phyloP scores from a whole-genome alignment of 352 stramenopile genomes.

The Phytophthora ohioensis region DNA sequence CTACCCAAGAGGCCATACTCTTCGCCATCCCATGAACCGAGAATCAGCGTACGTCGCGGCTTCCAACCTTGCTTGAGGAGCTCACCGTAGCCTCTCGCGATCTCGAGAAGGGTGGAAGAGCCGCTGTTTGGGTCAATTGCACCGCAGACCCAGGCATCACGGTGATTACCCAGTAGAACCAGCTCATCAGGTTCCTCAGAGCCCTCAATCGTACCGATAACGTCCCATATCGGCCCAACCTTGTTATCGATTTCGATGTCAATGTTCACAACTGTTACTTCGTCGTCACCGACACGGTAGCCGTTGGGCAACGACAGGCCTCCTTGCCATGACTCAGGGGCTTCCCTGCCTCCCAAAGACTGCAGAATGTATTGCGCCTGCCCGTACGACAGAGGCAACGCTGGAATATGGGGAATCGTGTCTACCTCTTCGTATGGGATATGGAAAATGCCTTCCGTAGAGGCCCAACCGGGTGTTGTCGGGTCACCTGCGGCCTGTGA shows the following conservation, averaged over 20 bases:
- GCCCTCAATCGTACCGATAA: slow-evolving; percentile 72
- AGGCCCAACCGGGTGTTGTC: slow-evolving; percentile 47
- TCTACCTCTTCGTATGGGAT: slow-evolving; percentile 51
- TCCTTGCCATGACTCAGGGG: slow-evolving; percentile 63
- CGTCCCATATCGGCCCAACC: slow-evolving; percentile 49
- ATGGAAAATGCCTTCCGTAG: slow-evolving; percentile 46
- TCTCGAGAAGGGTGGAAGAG: slow-evolving; percentile 67
- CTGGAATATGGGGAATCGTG: slow-evolving; percentile 76
- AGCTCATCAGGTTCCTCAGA: slow-evolving; percentile 47
- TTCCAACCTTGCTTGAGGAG: slow-evolving; percentile 64
- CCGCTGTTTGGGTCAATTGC: slow-evolving; percentile 32
- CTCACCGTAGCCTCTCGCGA: slow-evolving; percentile 59
- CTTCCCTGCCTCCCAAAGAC: slow-evolving; percentile 62
- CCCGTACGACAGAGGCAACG: slow-evolving; percentile 76
- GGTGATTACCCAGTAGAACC: slow-evolving; percentile 79
- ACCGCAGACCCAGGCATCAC: slow-evolving; percentile 71
- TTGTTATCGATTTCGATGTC: slow-evolving; percentile 81
- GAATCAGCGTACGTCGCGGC: slow-evolving; percentile 65
- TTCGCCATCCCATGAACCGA: slow-evolving; percentile 73
- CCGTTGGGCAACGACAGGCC: slow-evolving; percentile 54
- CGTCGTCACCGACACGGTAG: slow-evolving; percentile 78
- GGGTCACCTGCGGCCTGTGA: slow-evolving; percentile 74
- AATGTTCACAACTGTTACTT: slow-evolving; percentile 61
- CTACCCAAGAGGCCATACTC: slow-evolving; percentile 75
- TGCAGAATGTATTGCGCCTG: slow-evolving; percentile 79